phyloP scores from a whole-genome alignment of 1,284 basidiomycete genomes.

The Exobasidium cylindrosporum region DNA sequence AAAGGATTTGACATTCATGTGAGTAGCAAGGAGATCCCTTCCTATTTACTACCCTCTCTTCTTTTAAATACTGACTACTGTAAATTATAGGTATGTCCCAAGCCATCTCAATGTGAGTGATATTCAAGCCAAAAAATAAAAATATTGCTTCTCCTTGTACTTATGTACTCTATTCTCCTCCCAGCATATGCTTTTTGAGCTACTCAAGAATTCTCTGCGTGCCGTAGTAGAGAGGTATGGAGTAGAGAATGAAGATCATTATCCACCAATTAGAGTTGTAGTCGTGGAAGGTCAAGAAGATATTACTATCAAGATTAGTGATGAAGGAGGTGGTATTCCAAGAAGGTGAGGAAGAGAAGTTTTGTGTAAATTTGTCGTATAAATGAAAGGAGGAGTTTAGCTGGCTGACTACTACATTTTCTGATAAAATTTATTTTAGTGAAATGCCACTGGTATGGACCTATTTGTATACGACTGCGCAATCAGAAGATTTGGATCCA shows the following conservation, averaged over 20 bases:
- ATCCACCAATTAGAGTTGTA: conserved; percentile 93
- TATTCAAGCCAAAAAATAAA: conserved; percentile 22
- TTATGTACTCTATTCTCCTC: no score
- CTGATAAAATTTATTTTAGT: no score
- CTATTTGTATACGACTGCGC: conserved; percentile 97
- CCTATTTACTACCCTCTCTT: not conserved
- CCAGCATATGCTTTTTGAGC: conserved; percentile 97
- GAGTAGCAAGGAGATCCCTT: not conserved
- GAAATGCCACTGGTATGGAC: conserved; percentile 97
- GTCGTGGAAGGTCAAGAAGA: conserved; percentile 80
- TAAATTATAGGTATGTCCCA: conserved; percentile 73
- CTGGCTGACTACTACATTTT: not conserved
- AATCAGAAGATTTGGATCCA: conserved; percentile 78
- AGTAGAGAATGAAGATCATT: conserved; percentile 72
- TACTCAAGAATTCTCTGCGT: conserved; percentile 96
- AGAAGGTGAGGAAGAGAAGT: conserved; percentile 53
- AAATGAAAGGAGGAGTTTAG: not conserved
- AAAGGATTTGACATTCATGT: conserved; percentile 75
- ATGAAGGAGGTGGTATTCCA: conserved; percentile 94
- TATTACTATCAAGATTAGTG: conserved; percentile 96
- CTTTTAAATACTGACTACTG: no score
- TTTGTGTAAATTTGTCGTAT: not conserved
- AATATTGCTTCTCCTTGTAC: no score
- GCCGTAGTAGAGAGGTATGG: conserved; percentile 93
- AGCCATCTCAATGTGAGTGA: conserved; percentile 69